Evolutionary conservation across 805 yeast species (phyloP), one percentile per base, ranked within the genome.

Genomic region (Barnettozyma salicaria): DNA sequence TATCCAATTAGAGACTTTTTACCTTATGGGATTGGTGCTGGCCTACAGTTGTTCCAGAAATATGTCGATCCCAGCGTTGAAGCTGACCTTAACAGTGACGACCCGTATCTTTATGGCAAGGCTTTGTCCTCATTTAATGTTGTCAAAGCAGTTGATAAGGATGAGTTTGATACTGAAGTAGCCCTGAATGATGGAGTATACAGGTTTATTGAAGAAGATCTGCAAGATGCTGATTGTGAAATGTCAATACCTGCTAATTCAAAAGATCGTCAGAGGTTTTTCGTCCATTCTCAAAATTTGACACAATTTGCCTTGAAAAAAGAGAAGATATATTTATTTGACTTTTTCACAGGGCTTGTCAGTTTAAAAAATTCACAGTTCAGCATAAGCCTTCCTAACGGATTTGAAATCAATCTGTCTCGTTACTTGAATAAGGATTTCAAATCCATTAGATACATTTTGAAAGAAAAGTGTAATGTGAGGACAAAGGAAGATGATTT

Each of bases 51-150:
- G 23, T 80, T 78, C 62, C 69, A 70, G 31, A 63, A 70, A 64
- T 64, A 68, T 43, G 70, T 80, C 31, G 82, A 77, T 52, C 78
- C 80, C n/a, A 73, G 80, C 17, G 74, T 78, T 8, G 71, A 67
- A 22, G 83, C 80, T 4, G 86, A 80, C 48, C 56, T 76, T 4
- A 76, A 75, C 48, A 60, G 62, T 23, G 83, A 78, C 30, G 64
- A 67, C 47, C 88, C 88, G 2, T 80, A 60, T 49, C 54, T 80
- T 11, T 80, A 78, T 45, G 85, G 86, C 1, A 67, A 72, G 29
- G 80, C 75, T 0, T 56, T 78, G 41, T 68, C 76, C 34, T 72
- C 80, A 36, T 70, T 80, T 49, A 76, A 77, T 16, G 63, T 59
- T 30, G 58, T 79, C 27, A 56, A 64, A 26, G 9, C 2, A 4